Evolutionary conservation across 2,329 filamentous ascomycete species (phyloP).

Genomic region (Monilinia fructicola): DNA sequence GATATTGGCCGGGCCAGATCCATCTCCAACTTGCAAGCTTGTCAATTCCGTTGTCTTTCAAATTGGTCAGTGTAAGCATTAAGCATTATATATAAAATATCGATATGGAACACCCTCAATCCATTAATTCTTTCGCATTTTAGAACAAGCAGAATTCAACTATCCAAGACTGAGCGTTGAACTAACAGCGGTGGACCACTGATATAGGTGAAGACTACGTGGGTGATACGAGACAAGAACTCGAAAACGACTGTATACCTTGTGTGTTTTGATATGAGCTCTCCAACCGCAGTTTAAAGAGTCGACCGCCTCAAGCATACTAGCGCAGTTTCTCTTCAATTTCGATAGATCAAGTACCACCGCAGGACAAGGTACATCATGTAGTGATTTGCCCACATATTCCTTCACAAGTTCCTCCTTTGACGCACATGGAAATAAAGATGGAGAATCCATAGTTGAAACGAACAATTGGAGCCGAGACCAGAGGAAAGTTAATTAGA

Average conservation of each 20-base stretch:
- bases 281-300: slow-evolving; percentile 65
- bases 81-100: slow-evolving; percentile 23
- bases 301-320: slow-evolving; percentile 66
- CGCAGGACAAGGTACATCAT: slow-evolving; percentile 63
- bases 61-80: slow-evolving; percentile 28
- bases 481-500: background rate
- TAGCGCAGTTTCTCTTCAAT: slow-evolving; percentile 64
- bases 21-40: slow-evolving; percentile 65
- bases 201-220: background rate
- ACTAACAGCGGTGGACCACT: background rate
- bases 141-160: background rate
- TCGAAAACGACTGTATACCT: slow-evolving; percentile 50
- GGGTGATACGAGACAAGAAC: background rate
- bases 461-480: slow-evolving; percentile 1
- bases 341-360: slow-evolving; percentile 67
- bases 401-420: slow-evolving; percentile 43
- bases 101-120: background rate
- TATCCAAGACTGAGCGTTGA: background rate
- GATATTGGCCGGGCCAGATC: slow-evolving; percentile 51
- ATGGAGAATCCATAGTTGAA: slow-evolving; percentile 33
- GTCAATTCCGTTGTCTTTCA: slow-evolving; percentile 64
- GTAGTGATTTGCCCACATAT: slow-evolving; percentile 61
- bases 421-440: slow-evolving; percentile 35
- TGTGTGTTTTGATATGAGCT: slow-evolving; percentile 82
- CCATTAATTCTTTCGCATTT: background rate